Percentiles rank a stretch among this genome's conserved stretches.
Evolutionary conservation across 148 eudicot species (phyloP).

Genomic region (Diospyros kaki): DNA sequence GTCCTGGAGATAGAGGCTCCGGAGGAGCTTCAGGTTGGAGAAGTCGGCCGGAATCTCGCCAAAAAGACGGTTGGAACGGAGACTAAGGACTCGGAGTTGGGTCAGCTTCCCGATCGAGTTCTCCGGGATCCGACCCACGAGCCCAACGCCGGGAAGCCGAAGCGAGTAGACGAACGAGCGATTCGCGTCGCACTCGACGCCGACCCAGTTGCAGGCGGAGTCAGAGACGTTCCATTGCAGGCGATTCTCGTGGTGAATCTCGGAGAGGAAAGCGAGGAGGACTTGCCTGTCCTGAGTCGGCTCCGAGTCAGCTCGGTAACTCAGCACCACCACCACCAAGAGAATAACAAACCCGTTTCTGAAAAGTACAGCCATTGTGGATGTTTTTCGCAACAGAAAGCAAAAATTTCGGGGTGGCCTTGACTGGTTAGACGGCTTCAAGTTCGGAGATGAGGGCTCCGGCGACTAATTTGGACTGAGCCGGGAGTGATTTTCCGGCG

Average conservation of each 20-base stretch:
- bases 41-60: slow-evolving; percentile 51
- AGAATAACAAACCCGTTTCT: not conserved
- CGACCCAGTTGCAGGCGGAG: slow-evolving; percentile 67
- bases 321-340: not conserved
- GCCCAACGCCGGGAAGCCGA: slow-evolving; percentile 73
- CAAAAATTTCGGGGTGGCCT: not conserved
- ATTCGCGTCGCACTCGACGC: slow-evolving; percentile 55
- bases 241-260: slow-evolving; percentile 55
- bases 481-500: slow-evolving; percentile 11
- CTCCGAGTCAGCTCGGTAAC: slow-evolving; percentile 37
- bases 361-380: slow-evolving; percentile 14
- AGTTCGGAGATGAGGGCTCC: not conserved
- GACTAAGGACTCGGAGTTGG: slow-evolving; percentile 37
- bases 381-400: not conserved
- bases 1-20: slow-evolving; percentile 55
- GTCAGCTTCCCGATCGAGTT: slow-evolving; percentile 39
- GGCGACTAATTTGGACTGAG: slow-evolving; percentile 1
- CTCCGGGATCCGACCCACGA: slow-evolving; percentile 47
- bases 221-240: slow-evolving; percentile 54
- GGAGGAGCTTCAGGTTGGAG: slow-evolving; percentile 44
- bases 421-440: not conserved
- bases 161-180: slow-evolving; percentile 36
- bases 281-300: slow-evolving; percentile 70
- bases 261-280: slow-evolving; percentile 49
- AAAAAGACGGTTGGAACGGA: slow-evolving; percentile 40